These are phyloP conservation scores for Herpetomonas samuelpessoai DNA, from an alignment of 208 protist species.

Conservation along the genomic window DNA sequence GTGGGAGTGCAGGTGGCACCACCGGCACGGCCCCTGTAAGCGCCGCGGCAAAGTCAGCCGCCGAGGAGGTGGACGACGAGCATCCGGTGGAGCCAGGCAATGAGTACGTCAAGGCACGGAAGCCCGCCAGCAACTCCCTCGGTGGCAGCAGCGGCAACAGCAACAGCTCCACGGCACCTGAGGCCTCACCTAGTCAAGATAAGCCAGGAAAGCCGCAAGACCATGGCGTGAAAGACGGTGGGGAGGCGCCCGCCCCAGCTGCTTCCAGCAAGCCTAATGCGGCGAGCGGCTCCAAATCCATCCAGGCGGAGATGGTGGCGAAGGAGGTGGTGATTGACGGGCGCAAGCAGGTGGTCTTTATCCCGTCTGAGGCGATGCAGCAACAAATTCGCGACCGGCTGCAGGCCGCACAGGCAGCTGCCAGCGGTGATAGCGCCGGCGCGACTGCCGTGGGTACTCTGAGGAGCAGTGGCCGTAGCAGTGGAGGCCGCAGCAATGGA, in stretches of 20 bases:
- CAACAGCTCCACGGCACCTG: too few relatives aligned
- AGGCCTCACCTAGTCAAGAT: too few relatives aligned
- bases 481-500: not conserved
- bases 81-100: too few relatives aligned
- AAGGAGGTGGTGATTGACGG: conserved; percentile 59
- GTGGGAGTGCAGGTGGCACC: not conserved
- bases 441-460: not conserved
- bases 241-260: not conserved
- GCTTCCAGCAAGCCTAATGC: not conserved
- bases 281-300: not conserved
- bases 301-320: conserved; percentile 33
- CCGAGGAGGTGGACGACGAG: too few relatives aligned
- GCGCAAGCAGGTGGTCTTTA: conserved; percentile 44
- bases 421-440: not conserved
- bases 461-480: too few relatives aligned
- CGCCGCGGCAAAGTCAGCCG: not conserved
- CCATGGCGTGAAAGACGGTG: not conserved
- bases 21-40: too few relatives aligned
- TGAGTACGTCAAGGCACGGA: too few relatives aligned
- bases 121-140: not conserved
- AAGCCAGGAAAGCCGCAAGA: not conserved
- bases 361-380: conserved; percentile 49
- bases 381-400: conserved; percentile 33
- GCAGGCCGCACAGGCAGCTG: conserved; percentile 1
- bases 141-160: not conserved